Percentiles rank a stretch among this genome's conserved stretches.
Evolutionary conservation across 2,329 filamentous ascomycete genomes (phyloP).

Genomic region (Colletotrichum sp.): DNA sequence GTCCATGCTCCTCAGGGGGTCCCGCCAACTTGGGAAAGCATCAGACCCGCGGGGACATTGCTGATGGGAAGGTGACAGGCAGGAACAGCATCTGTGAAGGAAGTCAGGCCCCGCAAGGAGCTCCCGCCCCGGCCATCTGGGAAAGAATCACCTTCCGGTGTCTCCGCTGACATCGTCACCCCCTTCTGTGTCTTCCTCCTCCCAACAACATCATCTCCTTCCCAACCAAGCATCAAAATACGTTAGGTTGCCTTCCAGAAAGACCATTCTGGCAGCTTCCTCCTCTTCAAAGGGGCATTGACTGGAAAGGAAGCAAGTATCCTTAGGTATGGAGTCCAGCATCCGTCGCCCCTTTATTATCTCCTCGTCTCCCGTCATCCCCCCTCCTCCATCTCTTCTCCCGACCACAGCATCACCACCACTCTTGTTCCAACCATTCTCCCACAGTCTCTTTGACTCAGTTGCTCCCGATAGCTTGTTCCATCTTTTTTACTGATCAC

Average conservation of each 20-base stretch:
- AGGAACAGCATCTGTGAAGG: neutral
- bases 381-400: conserved; percentile 1
- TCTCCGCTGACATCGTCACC: neutral
- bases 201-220: neutral
- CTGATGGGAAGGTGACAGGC: neutral
- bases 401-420: conserved; percentile 53
- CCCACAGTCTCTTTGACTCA: conserved; percentile 43
- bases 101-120: neutral
- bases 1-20: neutral
- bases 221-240: neutral
- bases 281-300: neutral
- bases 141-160: neutral
- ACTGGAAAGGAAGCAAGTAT: conserved; percentile 7
- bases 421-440: conserved; percentile 29
- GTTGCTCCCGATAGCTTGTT: conserved; percentile 63
- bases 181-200: neutral
- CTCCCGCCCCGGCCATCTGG: neutral
- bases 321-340: conserved; percentile 6
- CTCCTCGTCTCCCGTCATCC: conserved; percentile 30
- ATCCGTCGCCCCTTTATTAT: conserved; percentile 28
- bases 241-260: neutral
- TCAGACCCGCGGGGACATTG: neutral
- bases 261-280: neutral
- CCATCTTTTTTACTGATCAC: conserved; percentile 61
- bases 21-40: neutral